Percentiles rank a stretch among this genome's conserved stretches.
These are phyloP conservation scores for Ceratobasidium theobromae DNA, from an alignment of 1,284 basidiomycete species.

Conservation along the genomic window DNA sequence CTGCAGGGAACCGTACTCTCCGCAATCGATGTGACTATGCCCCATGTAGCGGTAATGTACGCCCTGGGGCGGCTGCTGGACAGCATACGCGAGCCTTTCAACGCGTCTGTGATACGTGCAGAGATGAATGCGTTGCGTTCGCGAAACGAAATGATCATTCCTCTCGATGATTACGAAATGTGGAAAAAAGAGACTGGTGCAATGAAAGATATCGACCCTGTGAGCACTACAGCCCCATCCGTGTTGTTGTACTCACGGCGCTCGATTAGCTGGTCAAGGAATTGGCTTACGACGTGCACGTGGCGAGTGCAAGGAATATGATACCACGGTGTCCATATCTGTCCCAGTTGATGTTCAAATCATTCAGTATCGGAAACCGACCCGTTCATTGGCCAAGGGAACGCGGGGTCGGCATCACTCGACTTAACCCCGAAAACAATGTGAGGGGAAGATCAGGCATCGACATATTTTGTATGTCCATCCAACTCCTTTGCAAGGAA, in stretches of 20 bases:
- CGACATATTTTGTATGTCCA: background rate
- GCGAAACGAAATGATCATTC: background rate
- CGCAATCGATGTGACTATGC: slow-evolving; percentile 10
- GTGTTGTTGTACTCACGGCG: background rate
- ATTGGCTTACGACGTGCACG: too few relatives aligned
- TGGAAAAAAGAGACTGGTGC: background rate
- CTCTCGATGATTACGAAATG: slow-evolving; percentile 1
- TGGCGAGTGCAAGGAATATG: background rate
- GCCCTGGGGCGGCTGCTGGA: slow-evolving; percentile 18
- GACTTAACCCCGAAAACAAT: background rate
- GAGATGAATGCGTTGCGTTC: slow-evolving; percentile 18
- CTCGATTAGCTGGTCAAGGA: background rate
- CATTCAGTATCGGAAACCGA: slow-evolving; percentile 8
- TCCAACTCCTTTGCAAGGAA: too few relatives aligned
- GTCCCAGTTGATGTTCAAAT: slow-evolving; percentile 2
- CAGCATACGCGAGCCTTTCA: slow-evolving; percentile 22
- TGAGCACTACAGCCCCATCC: too few relatives aligned
- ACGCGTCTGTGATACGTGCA: slow-evolving; percentile 21
- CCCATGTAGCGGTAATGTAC: slow-evolving; percentile 25
- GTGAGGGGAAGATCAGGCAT: slow-evolving; percentile 3
- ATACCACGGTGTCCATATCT: slow-evolving; percentile 18
- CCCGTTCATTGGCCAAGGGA: slow-evolving; percentile 4
- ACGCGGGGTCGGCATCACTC: background rate
- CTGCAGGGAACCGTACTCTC: background rate
- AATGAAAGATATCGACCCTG: background rate